Evolutionary conservation across 768 basidiomycete genomes (phyloP).

Genomic region (Boletus pseudopeckii): DNA sequence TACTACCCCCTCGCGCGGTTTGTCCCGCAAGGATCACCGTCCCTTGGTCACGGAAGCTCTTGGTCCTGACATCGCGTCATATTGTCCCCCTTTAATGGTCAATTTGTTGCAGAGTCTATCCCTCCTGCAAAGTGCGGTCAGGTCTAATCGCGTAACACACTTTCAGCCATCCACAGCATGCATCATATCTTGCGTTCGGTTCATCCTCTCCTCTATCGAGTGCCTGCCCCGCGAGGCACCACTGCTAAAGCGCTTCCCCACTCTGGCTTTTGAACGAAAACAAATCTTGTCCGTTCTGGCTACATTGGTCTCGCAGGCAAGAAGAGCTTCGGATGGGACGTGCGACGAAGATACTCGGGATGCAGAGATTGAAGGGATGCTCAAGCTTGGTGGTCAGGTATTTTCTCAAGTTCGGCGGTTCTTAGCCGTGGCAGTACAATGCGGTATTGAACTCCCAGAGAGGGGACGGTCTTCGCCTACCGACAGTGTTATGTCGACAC

Average conservation of each 20-base stretch:
- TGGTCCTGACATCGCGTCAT: conserved; percentile 52
- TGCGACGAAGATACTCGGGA: conserved; percentile 47
- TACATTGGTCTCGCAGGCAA: conserved; percentile 76
- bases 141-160: conserved; percentile 71
- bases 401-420: conserved; percentile 80
- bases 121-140: conserved; percentile 81
- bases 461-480: conserved; percentile 34
- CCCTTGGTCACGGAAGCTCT: conserved; percentile 45
- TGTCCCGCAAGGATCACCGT: conserved; percentile 39
- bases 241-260: conserved; percentile 60
- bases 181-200: conserved; percentile 90
- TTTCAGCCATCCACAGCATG: conserved; percentile 93
- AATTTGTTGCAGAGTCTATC: conserved; percentile 83
- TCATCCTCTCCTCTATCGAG: conserved; percentile 77
- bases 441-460: conserved; percentile 66
- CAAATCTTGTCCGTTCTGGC: conserved; percentile 79
- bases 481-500: conserved; percentile 16
- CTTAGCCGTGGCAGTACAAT: conserved; percentile 70
- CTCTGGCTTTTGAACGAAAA: conserved; percentile 75
- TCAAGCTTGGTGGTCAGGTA: conserved; percentile 75
- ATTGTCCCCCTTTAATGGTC: conserved; percentile 76
- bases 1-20: conserved; percentile 39
- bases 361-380: conserved; percentile 70
- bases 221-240: conserved; percentile 82
- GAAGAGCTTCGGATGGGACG: conserved; percentile 51